phyloP scores from a whole-genome alignment of 208 protist genomes.

The Wallacemonas sp. region DNA sequence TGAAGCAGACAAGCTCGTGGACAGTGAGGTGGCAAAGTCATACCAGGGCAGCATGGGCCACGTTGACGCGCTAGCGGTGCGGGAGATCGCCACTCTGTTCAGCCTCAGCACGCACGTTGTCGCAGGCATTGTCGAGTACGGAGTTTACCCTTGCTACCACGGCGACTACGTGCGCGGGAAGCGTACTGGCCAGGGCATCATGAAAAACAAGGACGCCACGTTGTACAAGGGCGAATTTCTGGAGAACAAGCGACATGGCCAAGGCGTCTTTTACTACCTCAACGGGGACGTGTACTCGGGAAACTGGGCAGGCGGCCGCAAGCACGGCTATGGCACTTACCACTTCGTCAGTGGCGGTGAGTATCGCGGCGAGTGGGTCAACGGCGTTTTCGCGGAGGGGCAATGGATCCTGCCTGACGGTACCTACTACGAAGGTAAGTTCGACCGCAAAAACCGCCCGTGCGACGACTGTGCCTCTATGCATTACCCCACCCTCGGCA shows the following conservation, averaged over 20 bases:
- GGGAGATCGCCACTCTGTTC: slow-evolving; percentile 43
- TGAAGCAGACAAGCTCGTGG: slow-evolving; percentile 78
- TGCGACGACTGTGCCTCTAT: slow-evolving; percentile 70
- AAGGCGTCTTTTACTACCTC: slow-evolving; percentile 91
- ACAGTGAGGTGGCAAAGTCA: slow-evolving; percentile 49
- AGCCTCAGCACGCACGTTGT: slow-evolving; percentile 68
- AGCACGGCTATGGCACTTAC: slow-evolving; percentile 90
- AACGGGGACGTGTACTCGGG: slow-evolving; percentile 91
- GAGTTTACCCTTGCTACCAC: slow-evolving; percentile 77
- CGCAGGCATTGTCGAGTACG: slow-evolving; percentile 60
- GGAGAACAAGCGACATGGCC: slow-evolving; percentile 85
- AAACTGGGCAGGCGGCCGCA: slow-evolving; percentile 76
- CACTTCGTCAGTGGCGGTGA: slow-evolving; percentile 80
- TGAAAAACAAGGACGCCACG: slow-evolving; percentile 91
- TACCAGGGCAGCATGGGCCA: slow-evolving; percentile 35
- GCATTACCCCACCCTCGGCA: slow-evolving; percentile 65
- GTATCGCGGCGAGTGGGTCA: slow-evolving; percentile 78
- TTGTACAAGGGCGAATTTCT: slow-evolving; percentile 91
- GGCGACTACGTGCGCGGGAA: slow-evolving; percentile 86
- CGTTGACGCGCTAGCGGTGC: slow-evolving; percentile 15
- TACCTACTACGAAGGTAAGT: slow-evolving; percentile 87
- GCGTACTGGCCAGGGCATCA: slow-evolving; percentile 73
- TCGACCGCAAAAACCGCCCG: slow-evolving; percentile 86
- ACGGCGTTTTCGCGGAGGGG: slow-evolving; percentile 79
- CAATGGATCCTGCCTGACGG: slow-evolving; percentile 89